Percentiles rank a stretch among this genome's conserved stretches.
Evolutionary conservation across 2,329 filamentous ascomycete species (phyloP).

Genomic region (Colletotrichum sojae): DNA sequence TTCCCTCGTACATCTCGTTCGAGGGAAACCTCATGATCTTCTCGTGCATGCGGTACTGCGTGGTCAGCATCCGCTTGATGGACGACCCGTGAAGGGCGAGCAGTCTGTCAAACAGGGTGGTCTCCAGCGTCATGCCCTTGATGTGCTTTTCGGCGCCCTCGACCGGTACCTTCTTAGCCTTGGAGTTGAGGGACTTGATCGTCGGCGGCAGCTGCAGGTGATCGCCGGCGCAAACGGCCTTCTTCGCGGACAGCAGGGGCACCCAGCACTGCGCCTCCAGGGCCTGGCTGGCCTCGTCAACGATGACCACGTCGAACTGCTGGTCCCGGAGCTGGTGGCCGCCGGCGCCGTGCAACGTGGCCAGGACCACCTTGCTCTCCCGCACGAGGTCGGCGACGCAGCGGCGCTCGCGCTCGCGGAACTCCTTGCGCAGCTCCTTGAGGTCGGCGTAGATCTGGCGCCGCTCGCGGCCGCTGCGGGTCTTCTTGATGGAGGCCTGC

Average conservation of each 20-base stretch:
- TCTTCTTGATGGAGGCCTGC: slow-evolving; percentile 90
- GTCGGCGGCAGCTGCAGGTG: slow-evolving; percentile 95
- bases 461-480: slow-evolving; percentile 83
- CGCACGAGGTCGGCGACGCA: slow-evolving; percentile 84
- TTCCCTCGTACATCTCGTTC: slow-evolving; percentile 85
- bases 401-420: slow-evolving; percentile 83
- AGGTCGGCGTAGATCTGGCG: slow-evolving; percentile 88
- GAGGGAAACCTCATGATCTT: slow-evolving; percentile 96
- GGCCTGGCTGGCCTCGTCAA: slow-evolving; percentile 96
- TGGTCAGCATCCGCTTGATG: slow-evolving; percentile 96
- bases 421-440: slow-evolving; percentile 89
- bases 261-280: slow-evolving; percentile 99
- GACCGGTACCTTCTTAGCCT: slow-evolving; percentile 52
- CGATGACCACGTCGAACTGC: slow-evolving; percentile 92
- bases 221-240: slow-evolving; percentile 92
- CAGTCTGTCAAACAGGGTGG: slow-evolving; percentile 93
- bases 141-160: slow-evolving; percentile 55
- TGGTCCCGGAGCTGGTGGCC: slow-evolving; percentile 85
- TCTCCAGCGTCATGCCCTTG: slow-evolving; percentile 78
- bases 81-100: slow-evolving; percentile 83
- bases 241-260: slow-evolving; percentile 82
- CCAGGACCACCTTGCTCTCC: slow-evolving; percentile 88
- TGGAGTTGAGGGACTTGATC: slow-evolving; percentile 82
- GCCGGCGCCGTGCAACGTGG: slow-evolving; percentile 93
- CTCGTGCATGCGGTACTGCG: slow-evolving; percentile 98